A percentile compares a stretch with the other conserved stretches of the same genome.
Evolutionary conservation across 2,329 filamentous ascomycete species (phyloP).

Genomic region (Fusarium poae): DNA sequence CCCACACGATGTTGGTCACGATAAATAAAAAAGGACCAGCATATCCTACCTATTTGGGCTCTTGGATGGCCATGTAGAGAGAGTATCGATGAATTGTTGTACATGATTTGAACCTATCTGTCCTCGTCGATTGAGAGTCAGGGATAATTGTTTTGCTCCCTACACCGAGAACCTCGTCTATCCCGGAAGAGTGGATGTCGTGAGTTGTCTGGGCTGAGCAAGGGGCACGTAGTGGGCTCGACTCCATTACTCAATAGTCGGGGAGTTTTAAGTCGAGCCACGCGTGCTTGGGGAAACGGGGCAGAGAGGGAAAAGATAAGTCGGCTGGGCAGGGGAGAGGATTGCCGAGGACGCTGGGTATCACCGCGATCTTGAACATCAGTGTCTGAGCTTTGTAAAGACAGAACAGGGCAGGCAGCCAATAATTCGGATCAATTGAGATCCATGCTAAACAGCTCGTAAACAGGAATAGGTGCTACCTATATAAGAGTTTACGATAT

Average conservation of each 20-base stretch:
- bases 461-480: constrained; percentile 2
- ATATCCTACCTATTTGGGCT: not conserved
- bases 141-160: not conserved
- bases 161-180: constrained; percentile 9
- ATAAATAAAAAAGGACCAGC: not conserved
- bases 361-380: constrained; percentile 8
- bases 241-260: constrained; percentile 9
- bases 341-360: constrained; percentile 33
- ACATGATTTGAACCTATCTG: not conserved
- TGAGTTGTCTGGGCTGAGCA: constrained; percentile 11
- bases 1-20: not conserved
- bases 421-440: constrained; percentile 11
- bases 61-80: not conserved
- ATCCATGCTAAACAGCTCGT: not conserved
- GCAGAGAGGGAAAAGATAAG: constrained; percentile 15
- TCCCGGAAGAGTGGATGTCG: constrained; percentile 18
- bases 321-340: constrained; percentile 4
- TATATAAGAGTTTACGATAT: not conserved
- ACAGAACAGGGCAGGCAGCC: constrained; percentile 9
- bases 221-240: constrained; percentile 1
- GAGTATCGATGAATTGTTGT: not conserved
- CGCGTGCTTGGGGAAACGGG: constrained; percentile 29
- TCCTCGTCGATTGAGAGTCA: not conserved
- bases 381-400: constrained; percentile 7
- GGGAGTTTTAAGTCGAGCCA: constrained; percentile 33